phyloP scores from a whole-genome alignment of 1,284 basidiomycete species.

The Cryptococcus depauperatus region DNA sequence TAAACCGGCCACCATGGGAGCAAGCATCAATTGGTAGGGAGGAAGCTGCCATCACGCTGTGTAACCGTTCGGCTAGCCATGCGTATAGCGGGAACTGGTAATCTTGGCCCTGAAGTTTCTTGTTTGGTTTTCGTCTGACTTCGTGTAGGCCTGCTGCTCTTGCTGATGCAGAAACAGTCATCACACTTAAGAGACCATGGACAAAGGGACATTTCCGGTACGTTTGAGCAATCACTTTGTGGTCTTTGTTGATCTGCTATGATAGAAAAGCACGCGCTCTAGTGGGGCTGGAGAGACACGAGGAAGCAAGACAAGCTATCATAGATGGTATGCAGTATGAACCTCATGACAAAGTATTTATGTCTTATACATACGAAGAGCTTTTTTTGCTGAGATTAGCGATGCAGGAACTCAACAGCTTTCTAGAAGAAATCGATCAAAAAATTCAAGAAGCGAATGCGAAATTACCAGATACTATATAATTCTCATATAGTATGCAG shows the following conservation, averaged over 20 bases:
- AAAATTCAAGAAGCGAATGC: conserved; percentile 22
- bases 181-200: conserved; percentile 77
- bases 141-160: conserved; percentile 50
- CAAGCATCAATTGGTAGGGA: conserved; percentile 71
- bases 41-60: conserved; percentile 78
- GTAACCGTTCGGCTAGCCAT: conserved; percentile 84
- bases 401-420: conserved; percentile 32
- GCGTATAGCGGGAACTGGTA: conserved; percentile 59
- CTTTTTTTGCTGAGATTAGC: not conserved
- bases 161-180: conserved; percentile 84
- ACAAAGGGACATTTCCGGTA: conserved; percentile 92
- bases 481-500: too few relatives aligned
- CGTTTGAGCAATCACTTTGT: conserved; percentile 43
- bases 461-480: not conserved
- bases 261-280: conserved; percentile 52
- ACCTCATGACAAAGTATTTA: conserved; percentile 67
- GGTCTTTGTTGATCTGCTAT: not conserved
- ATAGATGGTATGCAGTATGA: conserved; percentile 82
- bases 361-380: too few relatives aligned
- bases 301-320: conserved; percentile 76
- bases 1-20: conserved; percentile 85
- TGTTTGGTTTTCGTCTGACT: not conserved
- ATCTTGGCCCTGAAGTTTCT: conserved; percentile 4
- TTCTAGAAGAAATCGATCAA: conserved; percentile 36
- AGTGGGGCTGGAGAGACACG: conserved; percentile 59